These are phyloP conservation scores for Tulasnella sp. DNA, from an alignment of 768 basidiomycete species.

Conservation along the genomic window DNA sequence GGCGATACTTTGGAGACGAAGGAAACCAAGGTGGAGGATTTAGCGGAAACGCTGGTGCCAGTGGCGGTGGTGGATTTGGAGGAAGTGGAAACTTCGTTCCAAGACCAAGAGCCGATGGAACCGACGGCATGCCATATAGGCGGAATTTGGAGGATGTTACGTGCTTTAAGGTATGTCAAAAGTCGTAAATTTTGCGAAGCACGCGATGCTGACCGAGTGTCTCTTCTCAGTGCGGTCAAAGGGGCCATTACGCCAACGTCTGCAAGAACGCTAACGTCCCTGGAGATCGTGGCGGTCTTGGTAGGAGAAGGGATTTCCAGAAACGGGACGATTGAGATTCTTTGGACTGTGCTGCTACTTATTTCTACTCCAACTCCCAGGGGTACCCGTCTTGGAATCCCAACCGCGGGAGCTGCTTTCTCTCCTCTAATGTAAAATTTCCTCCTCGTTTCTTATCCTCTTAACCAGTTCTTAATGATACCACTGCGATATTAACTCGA, in stretches of 20 bases:
- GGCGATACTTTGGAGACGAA: conserved; percentile 72
- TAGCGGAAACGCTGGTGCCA: conserved; percentile 40
- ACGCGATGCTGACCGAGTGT: conserved; percentile 23
- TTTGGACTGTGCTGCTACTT: not conserved
- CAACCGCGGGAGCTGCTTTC: not conserved
- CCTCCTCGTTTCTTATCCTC: not conserved
- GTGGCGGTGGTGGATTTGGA: conserved; percentile 41
- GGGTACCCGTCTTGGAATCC: not conserved
- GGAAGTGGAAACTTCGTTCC: conserved; percentile 32
- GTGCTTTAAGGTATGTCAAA: conserved; percentile 73
- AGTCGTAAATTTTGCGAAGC: not conserved
- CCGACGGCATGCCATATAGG: conserved; percentile 46
- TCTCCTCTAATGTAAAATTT: not conserved
- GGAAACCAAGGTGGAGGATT: conserved; percentile 54
- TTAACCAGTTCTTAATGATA: not conserved
- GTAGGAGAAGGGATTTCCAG: conserved; percentile 45
- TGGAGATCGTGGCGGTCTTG: conserved; percentile 84
- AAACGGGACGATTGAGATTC: conserved; percentile 9
- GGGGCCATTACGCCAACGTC: conserved; percentile 94
- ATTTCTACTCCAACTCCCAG: not conserved
- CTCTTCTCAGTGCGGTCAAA: conserved; percentile 73
- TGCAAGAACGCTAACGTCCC: conserved; percentile 90
- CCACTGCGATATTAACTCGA: not conserved
- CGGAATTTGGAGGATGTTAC: conserved; percentile 81
- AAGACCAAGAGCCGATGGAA: conserved; percentile 44